Evolutionary conservation across 2,329 filamentous ascomycete genomes (phyloP), one percentile per base, ranked within the genome.

Genomic region (Arthrobotrys pseudoclavata): DNA sequence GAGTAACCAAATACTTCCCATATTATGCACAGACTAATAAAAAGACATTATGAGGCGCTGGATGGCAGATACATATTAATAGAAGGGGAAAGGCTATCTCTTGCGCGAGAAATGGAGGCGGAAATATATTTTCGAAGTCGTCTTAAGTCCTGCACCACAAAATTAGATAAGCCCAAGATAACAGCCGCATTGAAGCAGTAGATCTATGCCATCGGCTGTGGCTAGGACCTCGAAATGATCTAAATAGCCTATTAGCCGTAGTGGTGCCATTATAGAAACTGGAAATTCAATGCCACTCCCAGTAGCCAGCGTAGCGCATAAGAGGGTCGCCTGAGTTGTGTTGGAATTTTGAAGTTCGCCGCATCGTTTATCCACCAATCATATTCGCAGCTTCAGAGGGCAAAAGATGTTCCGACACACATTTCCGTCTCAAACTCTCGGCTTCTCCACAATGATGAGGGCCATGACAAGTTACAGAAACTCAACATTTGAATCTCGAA

Each of bases 331-430:
- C 29, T 20, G 48, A 42, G 24, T 48, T 67, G 60, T 37, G 72
- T 70, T 66, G 72, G 20, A 64, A 37, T 26, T 76, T 66, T 61
- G 24, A 66, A 45, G 57, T 66, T 76, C 47, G 47, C 10, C 64
- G 57, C 64, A 53, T 45, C 66, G 57, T 76, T 76, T 76, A 64
- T 76, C 72, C 72, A 76, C 72, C 72, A 76, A 76, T 76, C 72
- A 76, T 37, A 2, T 20, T 20, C 18, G 18, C 12, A 13, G 12
- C 6, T 20, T 45, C 20, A 4, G 42, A 42, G 66, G 72, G 60
- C 66, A 64, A 76, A 76, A 61, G 72, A 70, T 70, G 40, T 70
- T 67, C 66, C 72, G 72, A 62, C 15, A 45, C 4, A 20, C n/a
- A 3, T 20, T 1, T 15, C 2, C 37, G 12, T 13, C 5, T 40